phyloP scores from a whole-genome alignment of 1,284 basidiomycete species.

The Meira nashicola region DNA sequence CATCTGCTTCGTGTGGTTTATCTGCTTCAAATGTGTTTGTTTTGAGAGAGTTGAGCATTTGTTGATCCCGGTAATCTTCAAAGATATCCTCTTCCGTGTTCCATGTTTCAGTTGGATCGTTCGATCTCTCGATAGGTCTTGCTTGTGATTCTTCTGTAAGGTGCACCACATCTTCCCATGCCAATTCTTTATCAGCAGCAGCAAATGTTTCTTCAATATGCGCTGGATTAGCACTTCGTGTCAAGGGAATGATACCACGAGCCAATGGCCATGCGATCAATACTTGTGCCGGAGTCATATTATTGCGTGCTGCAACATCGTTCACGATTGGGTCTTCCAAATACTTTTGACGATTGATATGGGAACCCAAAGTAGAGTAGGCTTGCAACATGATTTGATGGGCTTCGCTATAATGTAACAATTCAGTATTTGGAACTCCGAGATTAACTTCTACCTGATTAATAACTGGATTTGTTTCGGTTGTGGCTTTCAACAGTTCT shows the following conservation, averaged over 20 bases:
- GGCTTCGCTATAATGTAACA: constrained; percentile 64
- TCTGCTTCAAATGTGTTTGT: constrained; percentile 27
- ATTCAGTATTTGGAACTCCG: constrained; percentile 66
- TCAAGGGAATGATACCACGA: constrained; percentile 37
- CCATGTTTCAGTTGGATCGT: constrained; percentile 40
- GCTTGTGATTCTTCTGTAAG: constrained; percentile 35
- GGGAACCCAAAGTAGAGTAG: constrained; percentile 41
- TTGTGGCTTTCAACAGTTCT: constrained; percentile 25
- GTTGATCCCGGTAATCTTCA: constrained; percentile 42
- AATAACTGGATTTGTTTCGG: constrained; percentile 33
- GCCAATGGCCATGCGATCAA: constrained; percentile 36
- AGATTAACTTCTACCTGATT: constrained; percentile 49
- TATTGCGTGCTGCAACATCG: constrained; percentile 38
- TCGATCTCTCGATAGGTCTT: constrained; percentile 35
- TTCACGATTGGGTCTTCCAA: constrained; percentile 31
- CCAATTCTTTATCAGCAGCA: constrained; percentile 23
- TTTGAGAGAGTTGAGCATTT: constrained; percentile 34
- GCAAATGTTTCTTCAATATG: constrained; percentile 42
- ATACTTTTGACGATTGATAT: constrained; percentile 32
- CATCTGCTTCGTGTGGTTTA: constrained; percentile 29
- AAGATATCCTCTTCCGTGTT: constrained; percentile 42
- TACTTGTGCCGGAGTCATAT: constrained; percentile 42
- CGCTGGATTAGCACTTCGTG: constrained; percentile 28
- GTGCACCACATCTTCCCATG: constrained; percentile 38
- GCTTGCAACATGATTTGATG: constrained; percentile 36